Conservation (phyloP, 331 rosid genomes). For the Erythrophleum ivorense region DNA sequence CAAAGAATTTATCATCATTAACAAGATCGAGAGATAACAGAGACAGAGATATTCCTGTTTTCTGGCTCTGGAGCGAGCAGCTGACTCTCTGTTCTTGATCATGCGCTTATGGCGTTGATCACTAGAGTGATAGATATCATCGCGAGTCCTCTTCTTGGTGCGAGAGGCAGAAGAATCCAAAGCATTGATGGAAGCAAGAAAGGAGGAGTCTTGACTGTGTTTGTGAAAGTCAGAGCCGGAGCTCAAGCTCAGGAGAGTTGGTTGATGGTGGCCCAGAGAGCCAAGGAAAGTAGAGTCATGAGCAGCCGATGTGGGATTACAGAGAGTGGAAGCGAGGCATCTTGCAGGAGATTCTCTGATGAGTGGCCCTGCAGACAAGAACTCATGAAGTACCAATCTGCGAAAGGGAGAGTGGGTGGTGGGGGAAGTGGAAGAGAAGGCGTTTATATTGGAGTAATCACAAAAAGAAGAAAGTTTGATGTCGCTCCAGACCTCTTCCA, state of each 20-base stretch:
- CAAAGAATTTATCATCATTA: too few relatives aligned
- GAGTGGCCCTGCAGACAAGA: not conserved
- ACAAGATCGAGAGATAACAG: not conserved
- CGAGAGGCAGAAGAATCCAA: not conserved
- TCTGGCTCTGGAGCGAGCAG: conserved; percentile 43
- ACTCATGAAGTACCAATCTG: not conserved
- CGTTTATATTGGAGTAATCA: not conserved
- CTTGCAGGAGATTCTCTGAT: not conserved
- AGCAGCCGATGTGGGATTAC: not conserved
- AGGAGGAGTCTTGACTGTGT: not conserved
- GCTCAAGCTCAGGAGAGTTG: not conserved
- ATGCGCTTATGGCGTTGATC: conserved; percentile 29
- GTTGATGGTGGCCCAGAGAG: not conserved
- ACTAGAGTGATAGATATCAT: not conserved
- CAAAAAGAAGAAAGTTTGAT: conserved; percentile 22
- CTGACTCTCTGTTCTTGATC: conserved; percentile 42
- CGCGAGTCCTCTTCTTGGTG: not conserved
- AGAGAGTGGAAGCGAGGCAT: not conserved
- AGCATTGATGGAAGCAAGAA: not conserved
- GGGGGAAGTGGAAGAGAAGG: not conserved
- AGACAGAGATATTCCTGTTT: conserved; percentile 30
- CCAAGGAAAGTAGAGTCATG: too few relatives aligned
- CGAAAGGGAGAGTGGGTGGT: not conserved
- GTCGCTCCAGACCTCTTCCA: conserved; percentile 32
- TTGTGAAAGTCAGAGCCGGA: not conserved